phyloP scores from a whole-genome alignment of 2,329 filamentous ascomycete genomes.

The Exophiala viscosa region DNA sequence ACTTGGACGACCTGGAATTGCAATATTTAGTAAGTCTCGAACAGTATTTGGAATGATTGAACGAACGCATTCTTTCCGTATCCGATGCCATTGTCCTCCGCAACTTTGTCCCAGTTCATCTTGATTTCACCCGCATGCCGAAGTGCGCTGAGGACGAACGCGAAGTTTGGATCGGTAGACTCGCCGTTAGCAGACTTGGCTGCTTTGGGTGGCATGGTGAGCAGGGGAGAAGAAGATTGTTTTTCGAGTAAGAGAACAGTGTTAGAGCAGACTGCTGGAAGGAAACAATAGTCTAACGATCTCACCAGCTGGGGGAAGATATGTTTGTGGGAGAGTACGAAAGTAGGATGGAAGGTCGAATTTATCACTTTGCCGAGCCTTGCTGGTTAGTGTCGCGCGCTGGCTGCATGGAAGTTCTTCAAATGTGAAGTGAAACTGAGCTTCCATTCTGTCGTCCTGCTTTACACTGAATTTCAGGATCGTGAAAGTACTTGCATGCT shows the following conservation, averaged over 20 bases:
- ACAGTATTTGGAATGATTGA: background rate
- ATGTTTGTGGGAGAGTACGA: no score
- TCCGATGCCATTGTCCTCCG: slow-evolving; percentile 18
- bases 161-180: background rate
- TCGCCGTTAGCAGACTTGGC: background rate
- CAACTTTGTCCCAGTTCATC: slow-evolving; percentile 18
- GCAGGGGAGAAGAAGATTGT: background rate
- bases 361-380: no score
- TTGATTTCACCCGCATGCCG: slow-evolving; percentile 18
- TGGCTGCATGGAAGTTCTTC: background rate
- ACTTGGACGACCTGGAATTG: background rate
- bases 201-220: slow-evolving; percentile 12
- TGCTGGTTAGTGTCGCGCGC: no score
- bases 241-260: background rate
- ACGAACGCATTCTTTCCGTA: slow-evolving; percentile 22
- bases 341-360: background rate
- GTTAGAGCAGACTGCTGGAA: no score
- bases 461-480: no score
- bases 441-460: no score
- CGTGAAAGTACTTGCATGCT: no score
- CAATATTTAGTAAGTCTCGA: background rate
- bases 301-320: background rate
- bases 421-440: background rate
- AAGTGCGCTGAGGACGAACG: slow-evolving; percentile 18
- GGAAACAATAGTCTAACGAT: background rate